phyloP scores from a whole-genome alignment of 1,284 basidiomycete genomes.

The Marasmius fiardii region DNA sequence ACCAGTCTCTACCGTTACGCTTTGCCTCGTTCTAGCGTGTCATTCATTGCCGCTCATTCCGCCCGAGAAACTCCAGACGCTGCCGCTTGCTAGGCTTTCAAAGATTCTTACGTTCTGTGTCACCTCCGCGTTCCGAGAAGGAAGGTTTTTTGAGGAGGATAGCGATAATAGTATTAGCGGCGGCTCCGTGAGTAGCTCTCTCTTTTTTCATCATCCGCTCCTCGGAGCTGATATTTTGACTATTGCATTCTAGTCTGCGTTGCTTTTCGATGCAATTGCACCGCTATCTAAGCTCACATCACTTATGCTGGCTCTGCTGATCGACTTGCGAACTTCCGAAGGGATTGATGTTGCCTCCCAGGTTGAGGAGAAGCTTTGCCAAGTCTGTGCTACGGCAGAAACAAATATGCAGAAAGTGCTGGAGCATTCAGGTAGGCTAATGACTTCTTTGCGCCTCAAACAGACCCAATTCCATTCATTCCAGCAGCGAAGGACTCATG shows the following conservation, averaged over 20 bases:
- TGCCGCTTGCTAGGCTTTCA: constrained; percentile 49
- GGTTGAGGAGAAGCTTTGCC: constrained; percentile 36
- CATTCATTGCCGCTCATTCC: constrained; percentile 54
- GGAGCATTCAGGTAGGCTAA: constrained; percentile 20
- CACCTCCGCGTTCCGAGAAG: constrained; percentile 47
- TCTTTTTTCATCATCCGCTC: background rate
- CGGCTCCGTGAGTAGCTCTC: background rate
- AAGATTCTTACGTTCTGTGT: constrained; percentile 39
- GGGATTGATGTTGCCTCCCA: constrained; percentile 43
- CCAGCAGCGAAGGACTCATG: constrained; percentile 32
- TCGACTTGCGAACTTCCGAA: constrained; percentile 41
- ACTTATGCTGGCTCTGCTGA: constrained; percentile 41
- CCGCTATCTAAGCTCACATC: constrained; percentile 51
- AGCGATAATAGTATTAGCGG: too few relatives aligned
- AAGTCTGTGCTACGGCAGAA: constrained; percentile 41
- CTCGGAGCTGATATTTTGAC: background rate
- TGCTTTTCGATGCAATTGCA: constrained; percentile 45
- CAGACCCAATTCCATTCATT: constrained; percentile 16
- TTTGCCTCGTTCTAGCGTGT: constrained; percentile 47
- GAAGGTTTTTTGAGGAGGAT: constrained; percentile 18
- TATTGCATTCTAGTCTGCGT: constrained; percentile 35
- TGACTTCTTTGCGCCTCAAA: background rate
- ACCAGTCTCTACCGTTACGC: constrained; percentile 23
- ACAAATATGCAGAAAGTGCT: constrained; percentile 48
- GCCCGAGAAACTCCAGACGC: constrained; percentile 47